Evolutionary conservation across 1,284 basidiomycete species (phyloP), one percentile per base, ranked within the genome.

Genomic region (Singerocomus inundabilis): DNA sequence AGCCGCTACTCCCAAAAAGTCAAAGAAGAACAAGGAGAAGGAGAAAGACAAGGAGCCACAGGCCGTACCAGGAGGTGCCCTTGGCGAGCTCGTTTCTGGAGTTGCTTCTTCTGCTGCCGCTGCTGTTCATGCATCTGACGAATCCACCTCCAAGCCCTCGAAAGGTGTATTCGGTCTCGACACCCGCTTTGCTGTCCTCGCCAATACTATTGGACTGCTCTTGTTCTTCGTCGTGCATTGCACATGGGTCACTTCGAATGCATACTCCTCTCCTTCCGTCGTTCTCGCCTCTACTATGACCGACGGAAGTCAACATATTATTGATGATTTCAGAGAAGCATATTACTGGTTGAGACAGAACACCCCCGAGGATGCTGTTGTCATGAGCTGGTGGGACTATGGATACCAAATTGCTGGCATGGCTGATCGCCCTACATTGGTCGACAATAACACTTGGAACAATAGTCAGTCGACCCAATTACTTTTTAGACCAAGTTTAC

Each of bases 351-450:
- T 99, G 46, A 81, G 95, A 50, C 90, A 96, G 72, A 99, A 99
- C 75, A 99, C 97, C 2, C 79, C 87, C 4, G 76, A 92, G 69
- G 88, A 93, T 57, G 85, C 93, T 12, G 95, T 98, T 39, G 85
- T 99, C 33, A 96, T 97, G 93, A 93, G 90, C 58, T 99, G 97
- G 97, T 99, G 97, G 97, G 97, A 99, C 73, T 99, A 99, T 63
- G 97, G 97, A 18, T 99, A 99, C 70, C 96, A 99, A 73, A 98
- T 99, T 64, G 93, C 95, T 37, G 97, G 97, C 43, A 98, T 99
- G 91, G 94, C 97, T 11, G 94, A 98, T 73, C 79, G 97, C 37
- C 85, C 92, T n/a, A 97, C 94, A 3, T 75, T 99, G 52, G 97
- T 99, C 10, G 97, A 99, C 72, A 99, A 99, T 77, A 99, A 99